Base-by-base conservation (phyloP, 2,329 filamentous ascomycete genomes). In the Fusarium sp. region DNA sequence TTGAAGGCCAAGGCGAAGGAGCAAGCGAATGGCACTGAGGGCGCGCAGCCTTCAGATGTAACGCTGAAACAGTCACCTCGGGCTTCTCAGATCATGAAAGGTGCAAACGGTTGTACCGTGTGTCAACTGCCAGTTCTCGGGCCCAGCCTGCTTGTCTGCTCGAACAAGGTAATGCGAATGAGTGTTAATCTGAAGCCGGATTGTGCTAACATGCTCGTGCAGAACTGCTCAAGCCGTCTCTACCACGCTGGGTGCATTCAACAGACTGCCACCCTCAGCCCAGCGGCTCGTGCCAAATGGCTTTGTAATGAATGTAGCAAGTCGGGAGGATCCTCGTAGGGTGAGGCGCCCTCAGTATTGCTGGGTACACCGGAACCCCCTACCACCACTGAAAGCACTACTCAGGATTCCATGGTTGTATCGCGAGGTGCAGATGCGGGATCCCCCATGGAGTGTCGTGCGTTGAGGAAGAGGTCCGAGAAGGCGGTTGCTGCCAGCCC, bases 231-330 rank as follows among this genome's bases (percentile, higher is more conserved):
- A 6, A 81, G 78, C 9, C 84, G 86, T 4, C 75, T 88, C 1
- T 89, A 88, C 66, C 88, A 90, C 73, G 82, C 81, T 33, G 80
- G 82, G 56, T 90, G 88, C 73, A 83, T 87, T 37, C 77, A 78
- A 33, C 70, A 79, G 4, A 75, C 80, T 6, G 81, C 84, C 7
- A 78, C 84, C 8, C 78, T 80, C 20, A 81, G 82, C 57, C 77
- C 86, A 2, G 79, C 85, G 11, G 79, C 78, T 50, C 81, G 78
- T 47, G 54, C 74, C 14, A 80, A 79, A 32, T 87, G 87, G 87
- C 79, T 81, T 35, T 88, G 87, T 75, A 87, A 87, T 70, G 68
- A 79, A 22, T 88, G 86, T 65, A 79, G 69, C 61, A 69, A 75
- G 45, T 33, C 66, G 56, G 73, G 58, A 57, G 69, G 66, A 56